Percentiles rank a stretch among this genome's conserved stretches.
phyloP scores from a whole-genome alignment of 78 protist genomes.

The slime mould (Dictyostelium discoideum) region DNA sequence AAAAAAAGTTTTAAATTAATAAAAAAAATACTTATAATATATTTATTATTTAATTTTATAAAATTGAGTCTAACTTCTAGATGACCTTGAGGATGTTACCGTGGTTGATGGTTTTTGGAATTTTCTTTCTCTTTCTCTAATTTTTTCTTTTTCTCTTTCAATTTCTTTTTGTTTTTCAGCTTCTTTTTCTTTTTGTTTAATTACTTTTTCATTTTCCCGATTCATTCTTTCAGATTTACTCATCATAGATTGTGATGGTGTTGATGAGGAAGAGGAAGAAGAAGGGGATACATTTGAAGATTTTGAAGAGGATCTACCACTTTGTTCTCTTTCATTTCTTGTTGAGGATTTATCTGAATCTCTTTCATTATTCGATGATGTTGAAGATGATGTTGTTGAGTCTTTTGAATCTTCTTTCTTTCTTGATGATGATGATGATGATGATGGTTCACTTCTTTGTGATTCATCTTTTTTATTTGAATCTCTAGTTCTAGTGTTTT shows the following conservation, averaged over 20 bases:
- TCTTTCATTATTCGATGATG: not conserved
- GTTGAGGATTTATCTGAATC: not conserved
- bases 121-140: constrained; percentile 26
- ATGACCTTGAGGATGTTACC: not conserved
- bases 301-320: not conserved
- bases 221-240: not conserved
- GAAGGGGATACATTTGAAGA: not conserved
- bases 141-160: constrained; percentile 45
- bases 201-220: not conserved
- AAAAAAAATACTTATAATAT: too few species aligned
- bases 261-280: not conserved
- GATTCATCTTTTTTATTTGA: not conserved
- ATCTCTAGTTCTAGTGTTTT: not conserved
- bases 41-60: not conserved
- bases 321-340: not conserved
- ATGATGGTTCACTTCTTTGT: not conserved
- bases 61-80: not conserved
- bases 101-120: constrained; percentile 1
- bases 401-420: not conserved
- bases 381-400: not conserved
- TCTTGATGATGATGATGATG: not conserved
- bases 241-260: not conserved
- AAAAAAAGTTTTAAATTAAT: too few species aligned
- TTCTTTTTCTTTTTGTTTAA: not conserved
- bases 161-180: constrained; percentile 14